Evolutionary conservation across 225 moss, liverwort and hornwort genomes (phyloP).

Genomic region (Marchantia polymorpha): DNA sequence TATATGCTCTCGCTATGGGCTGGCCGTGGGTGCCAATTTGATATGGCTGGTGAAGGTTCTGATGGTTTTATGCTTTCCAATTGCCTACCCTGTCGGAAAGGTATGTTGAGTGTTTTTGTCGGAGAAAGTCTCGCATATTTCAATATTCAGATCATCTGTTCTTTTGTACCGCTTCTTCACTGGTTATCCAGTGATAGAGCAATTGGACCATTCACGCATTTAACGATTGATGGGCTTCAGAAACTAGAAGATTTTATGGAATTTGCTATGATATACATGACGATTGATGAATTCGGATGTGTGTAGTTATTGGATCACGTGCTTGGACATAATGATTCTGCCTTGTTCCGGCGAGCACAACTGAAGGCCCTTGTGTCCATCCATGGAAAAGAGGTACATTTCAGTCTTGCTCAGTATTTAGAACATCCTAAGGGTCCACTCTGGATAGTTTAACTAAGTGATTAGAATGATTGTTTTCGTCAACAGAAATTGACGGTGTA

Average conservation of each 20-base stretch:
- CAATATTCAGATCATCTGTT: neutral
- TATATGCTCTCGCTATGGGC: slow-evolving; percentile 82
- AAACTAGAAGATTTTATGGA: neutral
- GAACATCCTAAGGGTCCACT: neutral
- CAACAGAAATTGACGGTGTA: neutral
- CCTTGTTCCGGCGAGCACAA: slow-evolving; percentile 84
- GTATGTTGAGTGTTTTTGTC: slow-evolving; percentile 32
- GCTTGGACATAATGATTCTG: slow-evolving; percentile 70
- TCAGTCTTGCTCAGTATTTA: neutral
- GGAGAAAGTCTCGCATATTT: neutral
- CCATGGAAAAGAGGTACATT: slow-evolving; percentile 76
- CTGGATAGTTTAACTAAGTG: too few relatives aligned
- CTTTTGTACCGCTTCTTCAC: neutral
- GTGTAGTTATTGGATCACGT: slow-evolving; percentile 66
- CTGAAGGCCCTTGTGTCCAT: slow-evolving; percentile 89
- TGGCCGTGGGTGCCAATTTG: slow-evolving; percentile 79
- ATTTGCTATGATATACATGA: neutral
- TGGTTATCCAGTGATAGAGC: neutral
- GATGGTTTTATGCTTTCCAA: slow-evolving; percentile 62
- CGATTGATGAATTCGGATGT: slow-evolving; percentile 7
- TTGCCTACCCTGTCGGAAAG: slow-evolving; percentile 92
- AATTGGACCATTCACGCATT: neutral
- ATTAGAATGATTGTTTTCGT: too few relatives aligned
- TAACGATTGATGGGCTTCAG: neutral
- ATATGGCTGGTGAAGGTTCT: slow-evolving; percentile 72